A percentile compares a stretch with the other conserved stretches of the same genome.
Conservation (phyloP, 768 basidiomycete genomes). For the Termitomyces sp. region DNA sequence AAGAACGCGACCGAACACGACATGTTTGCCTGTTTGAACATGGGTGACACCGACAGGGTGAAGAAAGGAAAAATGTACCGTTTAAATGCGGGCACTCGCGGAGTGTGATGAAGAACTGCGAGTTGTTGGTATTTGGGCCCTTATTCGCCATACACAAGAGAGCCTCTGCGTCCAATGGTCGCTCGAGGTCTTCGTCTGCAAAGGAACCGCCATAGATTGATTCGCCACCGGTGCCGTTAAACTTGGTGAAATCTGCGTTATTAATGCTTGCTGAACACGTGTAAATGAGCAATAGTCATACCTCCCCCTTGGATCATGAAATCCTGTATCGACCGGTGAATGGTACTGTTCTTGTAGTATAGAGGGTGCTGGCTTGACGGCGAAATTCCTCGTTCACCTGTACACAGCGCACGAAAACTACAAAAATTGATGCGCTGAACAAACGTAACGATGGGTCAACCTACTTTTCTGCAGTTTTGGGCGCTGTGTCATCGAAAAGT, state of each 20-base stretch:
- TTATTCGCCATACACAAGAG: conserved; percentile 89
- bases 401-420: conserved; percentile 83
- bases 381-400: conserved; percentile 78
- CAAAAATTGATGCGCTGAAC: background rate
- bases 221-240: conserved; percentile 77
- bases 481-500: conserved; percentile 64
- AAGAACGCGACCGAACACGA: conserved; percentile 48
- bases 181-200: conserved; percentile 67
- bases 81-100: conserved; percentile 68
- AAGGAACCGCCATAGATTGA: conserved; percentile 77
- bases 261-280: background rate
- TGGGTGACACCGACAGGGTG: background rate
- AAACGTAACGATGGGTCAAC: background rate
- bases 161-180: conserved; percentile 60
- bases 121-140: conserved; percentile 79
- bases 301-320: conserved; percentile 85
- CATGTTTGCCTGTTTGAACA: conserved; percentile 38
- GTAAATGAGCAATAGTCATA: conserved; percentile 30
- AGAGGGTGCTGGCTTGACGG: conserved; percentile 55
- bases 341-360: conserved; percentile 74
- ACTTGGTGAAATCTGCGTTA: conserved; percentile 62
- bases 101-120: conserved; percentile 84
- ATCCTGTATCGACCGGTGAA: conserved; percentile 73
- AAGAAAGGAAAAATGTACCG: conserved; percentile 32
- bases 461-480: conserved; percentile 80